These are phyloP conservation scores for Ogataea parapolymorpha DNA, from an alignment of 805 yeast species.

Conservation along the genomic window DNA sequence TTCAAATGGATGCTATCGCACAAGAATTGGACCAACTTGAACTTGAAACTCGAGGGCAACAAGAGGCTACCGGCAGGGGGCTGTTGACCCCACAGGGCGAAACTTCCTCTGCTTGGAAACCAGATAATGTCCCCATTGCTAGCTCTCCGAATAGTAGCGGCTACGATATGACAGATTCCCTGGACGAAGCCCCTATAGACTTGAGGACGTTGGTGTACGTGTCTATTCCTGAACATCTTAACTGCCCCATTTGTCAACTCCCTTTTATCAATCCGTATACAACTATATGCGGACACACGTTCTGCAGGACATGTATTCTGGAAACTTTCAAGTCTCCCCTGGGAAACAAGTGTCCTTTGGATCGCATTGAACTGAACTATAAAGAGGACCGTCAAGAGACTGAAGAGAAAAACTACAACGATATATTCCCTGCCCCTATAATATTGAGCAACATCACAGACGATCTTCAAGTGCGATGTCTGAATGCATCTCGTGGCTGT, in stretches of 20 bases:
- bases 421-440: slow-evolving; percentile 51
- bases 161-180: slow-evolving; percentile 1
- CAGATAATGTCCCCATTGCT: background rate
- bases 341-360: slow-evolving; percentile 54
- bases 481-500: slow-evolving; percentile 53
- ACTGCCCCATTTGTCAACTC: slow-evolving; percentile 65
- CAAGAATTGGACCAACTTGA: background rate
- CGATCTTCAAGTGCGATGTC: slow-evolving; percentile 55
- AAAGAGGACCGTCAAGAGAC: slow-evolving; percentile 8
- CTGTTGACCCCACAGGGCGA: background rate
- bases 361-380: slow-evolving; percentile 46
- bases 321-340: slow-evolving; percentile 41
- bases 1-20: slow-evolving; percentile 2
- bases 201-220: slow-evolving; percentile 25
- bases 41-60: background rate
- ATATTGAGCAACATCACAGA: slow-evolving; percentile 57
- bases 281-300: slow-evolving; percentile 67
- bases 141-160: background rate
- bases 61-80: background rate
- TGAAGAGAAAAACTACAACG: slow-evolving; percentile 18
- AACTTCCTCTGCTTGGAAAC: background rate
- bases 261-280: slow-evolving; percentile 60
- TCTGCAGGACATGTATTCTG: slow-evolving; percentile 53
- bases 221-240: slow-evolving; percentile 30
- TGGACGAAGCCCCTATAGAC: slow-evolving; percentile 21